Evolutionary conservation across 2,329 filamentous ascomycete species (phyloP).

Genomic region (Thielaviopsis musarum): DNA sequence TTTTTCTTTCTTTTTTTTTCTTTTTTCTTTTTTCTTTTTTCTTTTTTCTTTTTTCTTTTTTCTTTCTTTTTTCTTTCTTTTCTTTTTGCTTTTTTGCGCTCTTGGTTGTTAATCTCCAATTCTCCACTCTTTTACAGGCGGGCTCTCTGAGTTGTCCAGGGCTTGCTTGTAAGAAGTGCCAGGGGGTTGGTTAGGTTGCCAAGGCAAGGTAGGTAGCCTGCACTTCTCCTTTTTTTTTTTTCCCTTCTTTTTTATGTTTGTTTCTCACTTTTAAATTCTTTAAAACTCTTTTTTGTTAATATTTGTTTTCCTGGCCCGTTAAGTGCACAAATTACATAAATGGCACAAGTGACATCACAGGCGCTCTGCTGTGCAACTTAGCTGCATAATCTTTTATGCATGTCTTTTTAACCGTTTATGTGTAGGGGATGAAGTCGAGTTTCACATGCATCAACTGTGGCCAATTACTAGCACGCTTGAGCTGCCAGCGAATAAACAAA

Average conservation of each 20-base stretch:
- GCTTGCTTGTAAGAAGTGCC: not conserved
- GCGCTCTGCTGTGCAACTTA: not conserved
- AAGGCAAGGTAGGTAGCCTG: not conserved
- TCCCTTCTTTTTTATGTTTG: not conserved
- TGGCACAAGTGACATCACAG: not conserved
- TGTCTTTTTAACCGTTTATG: not conserved
- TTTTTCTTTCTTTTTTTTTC: not conserved
- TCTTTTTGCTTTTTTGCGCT: too few relatives aligned
- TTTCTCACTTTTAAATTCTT: not conserved
- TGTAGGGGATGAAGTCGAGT: not conserved
- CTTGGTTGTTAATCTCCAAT: too few relatives aligned
- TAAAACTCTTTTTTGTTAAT: too few relatives aligned
- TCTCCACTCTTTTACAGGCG: too few relatives aligned
- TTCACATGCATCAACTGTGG: not conserved
- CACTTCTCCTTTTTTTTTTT: not conserved
- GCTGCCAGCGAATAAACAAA: not conserved
- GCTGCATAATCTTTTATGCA: not conserved
- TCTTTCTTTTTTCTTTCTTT: not conserved
- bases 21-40: not conserved
- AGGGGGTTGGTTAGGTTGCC: not conserved
- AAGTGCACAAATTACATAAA: not conserved
- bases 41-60: not conserved
- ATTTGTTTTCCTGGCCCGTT: not conserved
- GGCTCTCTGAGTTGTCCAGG: too few relatives aligned
- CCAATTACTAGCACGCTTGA: too few relatives aligned